Evolutionary conservation across 2,329 filamentous ascomycete genomes (phyloP), one percentile per base, ranked within the genome.

Genomic region (Pseudopithomyces maydicus): DNA sequence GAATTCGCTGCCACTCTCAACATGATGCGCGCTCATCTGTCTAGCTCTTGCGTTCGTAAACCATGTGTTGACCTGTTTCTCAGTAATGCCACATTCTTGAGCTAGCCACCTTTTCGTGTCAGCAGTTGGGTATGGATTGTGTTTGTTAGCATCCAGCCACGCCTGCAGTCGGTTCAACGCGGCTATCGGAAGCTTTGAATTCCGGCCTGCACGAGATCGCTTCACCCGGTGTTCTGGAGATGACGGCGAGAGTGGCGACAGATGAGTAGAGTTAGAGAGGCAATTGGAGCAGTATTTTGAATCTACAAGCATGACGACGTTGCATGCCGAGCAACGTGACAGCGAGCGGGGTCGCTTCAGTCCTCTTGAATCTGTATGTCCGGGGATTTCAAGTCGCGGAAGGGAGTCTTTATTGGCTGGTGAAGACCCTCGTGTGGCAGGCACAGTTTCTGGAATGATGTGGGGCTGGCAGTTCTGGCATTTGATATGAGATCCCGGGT

Each of bases 1-100:
- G n/a, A 68, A 64, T 26, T 67, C 65, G 12, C 59, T 65, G 3
- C 50, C 58, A 19, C 59, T 58, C 35, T 63, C 64, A 43, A 57
- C 33, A 5, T 48, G 45, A 12, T 48, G 32, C 33, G 36, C 59
- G 8, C 56, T 69, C 26, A 74, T 51, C 43, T 67, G 65, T 20
- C 71, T 58, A 23, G 71, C 71, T 44, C 73, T 58, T 3, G 71
- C 71, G 45, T 75, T 74, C 3, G 71, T 74, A 42, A 74, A 73
- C 72, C 72, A 74, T 20, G 72, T 74, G 5, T 58, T 70, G 1
- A 74, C 67, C 50, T 75, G 73, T 44, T 73, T 74, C 53, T 73
- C 67, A 0, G 72, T 72, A 36, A 74, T 73, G 2, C 65, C 66
- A 52, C 70, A 74, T 26, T 66, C 62, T 38, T 67, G 58, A 15